Base-by-base conservation (phyloP, 2,329 filamentous ascomycete genomes). In the Hymenoscyphus occultus region DNA sequence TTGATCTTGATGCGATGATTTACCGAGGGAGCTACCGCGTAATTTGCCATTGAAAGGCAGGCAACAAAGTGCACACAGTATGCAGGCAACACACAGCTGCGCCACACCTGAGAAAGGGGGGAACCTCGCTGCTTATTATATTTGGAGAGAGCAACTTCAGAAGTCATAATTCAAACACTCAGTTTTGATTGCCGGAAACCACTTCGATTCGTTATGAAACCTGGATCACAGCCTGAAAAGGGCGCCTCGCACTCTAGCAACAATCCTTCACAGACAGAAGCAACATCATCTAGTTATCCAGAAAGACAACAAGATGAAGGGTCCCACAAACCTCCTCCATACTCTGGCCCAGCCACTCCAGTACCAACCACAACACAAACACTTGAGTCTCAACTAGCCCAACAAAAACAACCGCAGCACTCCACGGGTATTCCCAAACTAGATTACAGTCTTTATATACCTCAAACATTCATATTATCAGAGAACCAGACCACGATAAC, bases 401-500 rank as follows among this genome's bases (percentile, higher is more conserved):
- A 40, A n/a, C 59, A 63, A 10, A 35, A 62, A 39, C 57, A 59
- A 10, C 67, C 61, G 64, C 32, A 54, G n/a, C 64, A 64, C 60
- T n/a, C 64, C 5, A 69, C 70, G 1, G 69, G 68, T 7, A 68
- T 75, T 13, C 73, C 73, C 0, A 64, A 61, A 14, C 67, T 75
- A 13, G 62, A 74, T 48, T 75, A 75, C 61, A 42, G 56, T 5
- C 71, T 74, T 56, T 86, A 86, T 73, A 76, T 76, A 6, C 83
- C 82, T 16, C 80, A 81, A 4, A 76, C 82, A 40, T 86, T 85
- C 71, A 79, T 80, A 56, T 76, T 85, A 2, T 84, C 82, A 0
- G 64, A 76, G 10, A 83, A 86, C 71, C 76, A 75, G 40, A 83
- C 78, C 13, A 79, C 78, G 9, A 78, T 85, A 64, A 79, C 78